phyloP scores from a whole-genome alignment of 2,329 filamentous ascomycete species.

The Sclerotinia glacialis region DNA sequence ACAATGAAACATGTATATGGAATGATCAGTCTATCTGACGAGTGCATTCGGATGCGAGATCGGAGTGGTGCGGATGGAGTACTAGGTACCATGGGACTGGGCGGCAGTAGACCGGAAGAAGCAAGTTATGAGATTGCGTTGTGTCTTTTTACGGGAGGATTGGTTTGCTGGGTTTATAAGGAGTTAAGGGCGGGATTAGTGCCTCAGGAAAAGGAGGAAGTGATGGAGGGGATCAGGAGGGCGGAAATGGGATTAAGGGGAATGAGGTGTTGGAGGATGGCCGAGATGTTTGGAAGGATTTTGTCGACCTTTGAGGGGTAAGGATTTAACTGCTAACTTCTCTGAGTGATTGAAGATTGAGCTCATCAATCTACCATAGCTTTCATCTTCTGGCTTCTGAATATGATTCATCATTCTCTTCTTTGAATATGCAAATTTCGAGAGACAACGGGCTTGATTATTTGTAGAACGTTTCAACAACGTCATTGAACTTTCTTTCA shows the following conservation, averaged over 20 bases:
- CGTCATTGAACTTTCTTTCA: too few species aligned
- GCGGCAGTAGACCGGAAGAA: constrained; percentile 1
- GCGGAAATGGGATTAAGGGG: constrained; percentile 31
- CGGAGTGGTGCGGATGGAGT: neutral
- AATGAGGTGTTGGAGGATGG: constrained; percentile 37
- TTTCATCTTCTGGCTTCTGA: too few species aligned
- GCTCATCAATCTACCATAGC: too few species aligned
- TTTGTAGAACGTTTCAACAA: too few species aligned
- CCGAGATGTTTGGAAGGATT: constrained; percentile 35
- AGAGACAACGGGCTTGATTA: too few species aligned
- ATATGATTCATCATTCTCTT: too few species aligned
- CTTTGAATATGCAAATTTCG: too few species aligned
- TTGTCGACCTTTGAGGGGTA: constrained; percentile 30
- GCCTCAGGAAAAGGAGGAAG: constrained; percentile 22
- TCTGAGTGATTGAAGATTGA: too few species aligned
- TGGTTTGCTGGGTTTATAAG: constrained; percentile 37
- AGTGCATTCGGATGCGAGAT: neutral
- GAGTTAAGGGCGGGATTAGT: constrained; percentile 27
- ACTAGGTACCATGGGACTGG: constrained; percentile 5
- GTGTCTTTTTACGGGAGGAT: constrained; percentile 34
- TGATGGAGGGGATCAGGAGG: constrained; percentile 28
- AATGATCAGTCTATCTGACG: constrained; percentile 13
- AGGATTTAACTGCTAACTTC: too few species aligned
- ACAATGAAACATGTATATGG: constrained; percentile 35
- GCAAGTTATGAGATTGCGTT: constrained; percentile 32